Evolutionary conservation across 768 basidiomycete species (phyloP), one percentile per base, ranked within the genome.

Genomic region (Agrocybe pediades): DNA sequence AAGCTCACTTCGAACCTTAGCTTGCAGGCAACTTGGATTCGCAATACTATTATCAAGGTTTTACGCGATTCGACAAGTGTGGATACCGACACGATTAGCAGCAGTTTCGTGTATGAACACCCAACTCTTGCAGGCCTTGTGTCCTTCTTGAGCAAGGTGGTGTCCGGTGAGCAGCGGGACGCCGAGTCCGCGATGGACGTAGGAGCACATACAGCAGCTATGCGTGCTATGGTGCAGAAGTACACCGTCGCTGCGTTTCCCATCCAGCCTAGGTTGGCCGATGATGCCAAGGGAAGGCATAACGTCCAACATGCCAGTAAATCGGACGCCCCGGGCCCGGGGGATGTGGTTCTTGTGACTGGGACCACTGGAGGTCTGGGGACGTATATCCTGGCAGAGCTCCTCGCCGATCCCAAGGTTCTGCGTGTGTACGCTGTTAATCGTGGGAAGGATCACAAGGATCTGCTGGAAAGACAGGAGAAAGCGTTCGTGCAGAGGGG

Each of bases 1-100:
- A n/a, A n/a, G n/a, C n/a, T n/a, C n/a, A n/a, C n/a, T n/a, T n/a
- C n/a, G n/a, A n/a, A n/a, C n/a, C n/a, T 2, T 13, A 56, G 55
- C 11, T 46, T 52, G n/a, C 55, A 56, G 30, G 55, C 55, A 11
- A 56, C 51, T 2, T 56, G 55, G 51, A 56, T 56, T 15, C 40
- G 41, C 20, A 56, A 56, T 20, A 17, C 51, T 3, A 39, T 56
- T 15, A 24, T 51, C 9, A 46, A 46, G 8, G 51, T 27, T 4
- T 27, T 56, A 15, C 40, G 50, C 9, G 50, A 47, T 16, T 29
- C 45, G 15, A 20, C 51, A 19, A 16, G 39, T 7, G 7, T 52
- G 3, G 55, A 56, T 26, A 52, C 55, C 2, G 26, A 41, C n/a
- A 23, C 16, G 9, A 41, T 43, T 19, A 33, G 17, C n/a, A 41